These are phyloP conservation scores for Abrus pulchellus DNA, from an alignment of 306 rosid species.

Conservation along the genomic window DNA sequence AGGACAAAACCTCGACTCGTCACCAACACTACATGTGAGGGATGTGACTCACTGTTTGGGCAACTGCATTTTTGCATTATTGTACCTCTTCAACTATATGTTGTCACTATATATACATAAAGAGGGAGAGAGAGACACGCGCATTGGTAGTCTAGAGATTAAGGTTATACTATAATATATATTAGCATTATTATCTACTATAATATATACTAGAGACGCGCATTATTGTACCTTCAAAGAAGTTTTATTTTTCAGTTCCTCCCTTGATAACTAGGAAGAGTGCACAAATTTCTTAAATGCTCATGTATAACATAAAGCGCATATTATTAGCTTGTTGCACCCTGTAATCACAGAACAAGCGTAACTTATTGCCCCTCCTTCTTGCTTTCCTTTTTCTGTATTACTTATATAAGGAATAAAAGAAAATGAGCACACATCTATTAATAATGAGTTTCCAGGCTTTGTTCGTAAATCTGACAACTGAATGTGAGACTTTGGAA, in stretches of 20 bases:
- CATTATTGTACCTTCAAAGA: neutral
- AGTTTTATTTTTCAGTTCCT: conserved; percentile 24
- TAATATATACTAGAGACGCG: too few relatives aligned
- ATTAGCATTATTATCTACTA: too few relatives aligned
- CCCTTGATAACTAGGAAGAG: conserved; percentile 32
- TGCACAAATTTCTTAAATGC: neutral
- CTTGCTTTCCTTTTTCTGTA: neutral
- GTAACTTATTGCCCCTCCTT: neutral
- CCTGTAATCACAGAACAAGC: neutral
- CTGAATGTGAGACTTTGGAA: neutral
- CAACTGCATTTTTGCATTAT: conserved; percentile 50
- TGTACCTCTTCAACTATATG: conserved; percentile 41
- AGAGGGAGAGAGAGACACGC: neutral
- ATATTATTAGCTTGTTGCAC: neutral
- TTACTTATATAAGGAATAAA: neutral
- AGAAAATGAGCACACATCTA: neutral
- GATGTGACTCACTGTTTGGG: conserved; percentile 45
- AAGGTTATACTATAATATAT: too few relatives aligned
- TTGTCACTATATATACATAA: conserved; percentile 27
- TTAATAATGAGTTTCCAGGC: neutral
- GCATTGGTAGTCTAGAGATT: neutral
- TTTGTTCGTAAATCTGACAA: neutral
- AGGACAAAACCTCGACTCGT: conserved; percentile 32
- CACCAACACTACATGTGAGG: conserved; percentile 49
- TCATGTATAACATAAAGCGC: neutral